A percentile compares a stretch with the other conserved stretches of the same genome.
Conservation (phyloP, 2,329 filamentous ascomycete genomes). For the Sclerotinia sclerotiorum region DNA sequence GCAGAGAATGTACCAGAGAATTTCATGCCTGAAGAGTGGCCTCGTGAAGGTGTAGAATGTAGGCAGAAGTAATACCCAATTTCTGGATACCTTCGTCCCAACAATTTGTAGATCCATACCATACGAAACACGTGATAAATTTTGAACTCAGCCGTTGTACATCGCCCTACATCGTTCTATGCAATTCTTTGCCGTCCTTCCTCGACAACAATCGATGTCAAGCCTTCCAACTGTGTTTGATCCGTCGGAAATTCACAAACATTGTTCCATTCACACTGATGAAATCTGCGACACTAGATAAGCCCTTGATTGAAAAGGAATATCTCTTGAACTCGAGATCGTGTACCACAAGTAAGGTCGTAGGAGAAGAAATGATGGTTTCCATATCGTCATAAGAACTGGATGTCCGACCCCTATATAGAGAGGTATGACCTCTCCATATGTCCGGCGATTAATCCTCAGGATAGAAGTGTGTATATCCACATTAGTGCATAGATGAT, state of each 20-base stretch:
- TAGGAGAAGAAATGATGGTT: slow-evolving; percentile 58
- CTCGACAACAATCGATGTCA: slow-evolving; percentile 52
- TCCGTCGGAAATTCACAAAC: slow-evolving; percentile 51
- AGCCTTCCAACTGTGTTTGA: slow-evolving; percentile 44
- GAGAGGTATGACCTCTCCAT: slow-evolving; percentile 55
- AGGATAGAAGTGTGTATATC: slow-evolving; percentile 49
- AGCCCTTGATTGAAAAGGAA: slow-evolving; percentile 56
- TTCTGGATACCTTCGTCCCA: slow-evolving; percentile 48
- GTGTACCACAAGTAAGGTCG: slow-evolving; percentile 53
- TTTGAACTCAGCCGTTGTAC: slow-evolving; percentile 49
- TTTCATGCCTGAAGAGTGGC: slow-evolving; percentile 54
- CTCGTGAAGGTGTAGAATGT: slow-evolving; percentile 48
- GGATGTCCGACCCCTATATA: slow-evolving; percentile 58
- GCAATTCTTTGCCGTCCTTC: slow-evolving; percentile 50
- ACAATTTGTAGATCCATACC: slow-evolving; percentile 58
- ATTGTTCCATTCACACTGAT: slow-evolving; percentile 55
- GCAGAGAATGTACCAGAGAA: slow-evolving; percentile 60
- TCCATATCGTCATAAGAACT: slow-evolving; percentile 61
- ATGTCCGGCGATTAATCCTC: slow-evolving; percentile 48
- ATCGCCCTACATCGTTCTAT: slow-evolving; percentile 51
- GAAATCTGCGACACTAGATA: slow-evolving; percentile 54
- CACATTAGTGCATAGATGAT: slow-evolving; percentile 48
- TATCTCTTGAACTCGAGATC: slow-evolving; percentile 50
- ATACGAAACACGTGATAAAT: slow-evolving; percentile 44
- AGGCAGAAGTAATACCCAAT: slow-evolving; percentile 54